A percentile compares a stretch with the other conserved stretches of the same genome.
These are phyloP conservation scores for Colletotrichum cordylinicola DNA, from an alignment of 2,329 filamentous ascomycete genomes.

Conservation along the genomic window DNA sequence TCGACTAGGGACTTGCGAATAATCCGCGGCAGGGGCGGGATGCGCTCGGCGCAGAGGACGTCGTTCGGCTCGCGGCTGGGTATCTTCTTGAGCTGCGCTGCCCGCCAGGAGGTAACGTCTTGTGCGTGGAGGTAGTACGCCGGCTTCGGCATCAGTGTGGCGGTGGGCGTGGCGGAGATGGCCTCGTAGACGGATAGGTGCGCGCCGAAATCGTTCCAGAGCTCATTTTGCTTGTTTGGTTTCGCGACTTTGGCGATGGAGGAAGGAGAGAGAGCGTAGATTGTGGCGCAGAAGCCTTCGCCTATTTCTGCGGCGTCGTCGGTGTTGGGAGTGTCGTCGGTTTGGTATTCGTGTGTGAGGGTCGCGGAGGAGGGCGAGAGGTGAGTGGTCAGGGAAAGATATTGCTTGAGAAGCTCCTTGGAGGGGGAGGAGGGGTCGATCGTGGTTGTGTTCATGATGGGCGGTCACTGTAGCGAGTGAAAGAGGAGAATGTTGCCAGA, in stretches of 20 bases:
- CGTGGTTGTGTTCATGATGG: not conserved
- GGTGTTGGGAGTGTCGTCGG: not conserved
- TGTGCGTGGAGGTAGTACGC: not conserved
- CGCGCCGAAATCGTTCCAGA: not conserved
- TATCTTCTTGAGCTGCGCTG: not conserved
- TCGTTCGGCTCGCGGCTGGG: not conserved
- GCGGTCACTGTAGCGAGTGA: accelerated
- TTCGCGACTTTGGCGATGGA: not conserved
- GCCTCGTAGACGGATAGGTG: not conserved
- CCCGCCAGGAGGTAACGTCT: not conserved
- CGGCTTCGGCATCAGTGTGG: not conserved
- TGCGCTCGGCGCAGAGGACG: not conserved
- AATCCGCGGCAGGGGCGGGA: not conserved
- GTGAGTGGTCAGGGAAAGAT: not conserved
- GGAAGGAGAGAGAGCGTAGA: not conserved
- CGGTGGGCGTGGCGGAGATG: not conserved
- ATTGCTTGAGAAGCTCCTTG: not conserved
- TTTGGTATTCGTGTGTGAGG: not conserved
- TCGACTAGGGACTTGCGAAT: not conserved
- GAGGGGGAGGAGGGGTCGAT: not conserved
- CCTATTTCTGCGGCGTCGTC: not conserved
- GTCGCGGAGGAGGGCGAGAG: not conserved
- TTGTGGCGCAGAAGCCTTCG: not conserved
- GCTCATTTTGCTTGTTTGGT: not conserved
- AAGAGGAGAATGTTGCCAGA: not conserved